Percentiles rank a stretch among this genome's conserved stretches.
Evolutionary conservation across 768 basidiomycete species (phyloP).

Genomic region (Suillus ampliporus): DNA sequence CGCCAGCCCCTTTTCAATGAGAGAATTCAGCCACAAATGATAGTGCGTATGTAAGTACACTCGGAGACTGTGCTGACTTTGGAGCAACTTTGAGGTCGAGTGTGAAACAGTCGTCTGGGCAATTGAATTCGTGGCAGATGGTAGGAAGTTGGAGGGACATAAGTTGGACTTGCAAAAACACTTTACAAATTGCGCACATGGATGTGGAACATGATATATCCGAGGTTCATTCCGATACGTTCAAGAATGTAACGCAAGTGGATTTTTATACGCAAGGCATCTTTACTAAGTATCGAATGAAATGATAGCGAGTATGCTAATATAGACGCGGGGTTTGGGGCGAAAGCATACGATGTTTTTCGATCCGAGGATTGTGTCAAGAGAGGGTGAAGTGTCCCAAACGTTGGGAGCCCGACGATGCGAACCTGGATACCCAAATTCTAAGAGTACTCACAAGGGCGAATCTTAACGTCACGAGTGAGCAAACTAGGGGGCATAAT

Average conservation of each 20-base stretch:
- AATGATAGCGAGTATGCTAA: not conserved
- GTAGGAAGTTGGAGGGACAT: not conserved
- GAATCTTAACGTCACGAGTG: not conserved
- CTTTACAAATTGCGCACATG: not conserved
- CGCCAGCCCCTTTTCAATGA: too few relatives aligned
- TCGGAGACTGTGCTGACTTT: not conserved
- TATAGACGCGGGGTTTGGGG: not conserved
- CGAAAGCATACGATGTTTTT: not conserved
- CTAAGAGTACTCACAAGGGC: too few relatives aligned
- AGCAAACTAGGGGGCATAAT: slow-evolving; percentile 15
- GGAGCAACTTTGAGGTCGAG: not conserved
- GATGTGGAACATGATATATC: not conserved
- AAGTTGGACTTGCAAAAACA: not conserved
- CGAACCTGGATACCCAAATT: not conserved
- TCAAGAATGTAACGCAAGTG: too few relatives aligned
- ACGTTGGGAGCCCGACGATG: not conserved
- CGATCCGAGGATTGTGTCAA: not conserved
- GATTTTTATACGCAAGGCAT: not conserved
- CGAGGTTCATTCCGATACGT: not conserved
- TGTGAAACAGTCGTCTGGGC: not conserved
- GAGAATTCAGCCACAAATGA: too few relatives aligned
- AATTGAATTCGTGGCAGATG: not conserved
- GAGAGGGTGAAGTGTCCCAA: not conserved
- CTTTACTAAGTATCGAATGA: not conserved
- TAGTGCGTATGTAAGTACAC: not conserved